These are phyloP conservation scores for Hypholoma fasciculare DNA, from an alignment of 768 basidiomycete species.

Conservation along the genomic window DNA sequence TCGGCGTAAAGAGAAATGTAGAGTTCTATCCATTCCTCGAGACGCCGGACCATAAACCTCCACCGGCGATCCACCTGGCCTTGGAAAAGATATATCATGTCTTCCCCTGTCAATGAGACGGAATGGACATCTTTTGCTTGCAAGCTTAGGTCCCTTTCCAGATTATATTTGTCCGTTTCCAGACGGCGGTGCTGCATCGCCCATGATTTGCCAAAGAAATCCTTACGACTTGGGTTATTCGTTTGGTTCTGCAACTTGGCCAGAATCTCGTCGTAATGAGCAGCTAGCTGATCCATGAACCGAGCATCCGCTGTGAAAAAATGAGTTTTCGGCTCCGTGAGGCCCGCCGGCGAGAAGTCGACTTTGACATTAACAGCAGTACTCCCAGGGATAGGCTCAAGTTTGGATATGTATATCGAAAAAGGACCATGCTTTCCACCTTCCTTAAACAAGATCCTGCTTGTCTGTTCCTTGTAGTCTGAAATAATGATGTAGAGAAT, in stretches of 20 bases:
- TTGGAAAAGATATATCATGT: slow-evolving; percentile 2
- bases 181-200: not conserved
- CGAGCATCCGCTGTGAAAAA: slow-evolving; percentile 6
- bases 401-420: not conserved
- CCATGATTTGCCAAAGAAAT: slow-evolving; percentile 4
- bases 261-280: slow-evolving; percentile 3
- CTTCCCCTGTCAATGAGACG: slow-evolving; percentile 1
- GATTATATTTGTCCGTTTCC: not conserved
- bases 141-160: not conserved
- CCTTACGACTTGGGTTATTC: not conserved
- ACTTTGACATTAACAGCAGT: slow-evolving; percentile 1
- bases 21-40: slow-evolving; percentile 5
- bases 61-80: slow-evolving; percentile 7
- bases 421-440: not conserved
- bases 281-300: slow-evolving; percentile 3
- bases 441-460: slow-evolving; percentile 2
- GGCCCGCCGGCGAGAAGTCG: not conserved
- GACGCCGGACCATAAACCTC: not conserved
- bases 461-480: slow-evolving; percentile 12
- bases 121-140: not conserved
- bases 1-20: slow-evolving; percentile 3
- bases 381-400: not conserved
- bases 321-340: slow-evolving; percentile 6
- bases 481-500: slow-evolving; percentile 9
- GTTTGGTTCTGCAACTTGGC: not conserved